Base-by-base conservation (phyloP, 2,329 filamentous ascomycete genomes). In the Furcasterigmium furcatum region DNA sequence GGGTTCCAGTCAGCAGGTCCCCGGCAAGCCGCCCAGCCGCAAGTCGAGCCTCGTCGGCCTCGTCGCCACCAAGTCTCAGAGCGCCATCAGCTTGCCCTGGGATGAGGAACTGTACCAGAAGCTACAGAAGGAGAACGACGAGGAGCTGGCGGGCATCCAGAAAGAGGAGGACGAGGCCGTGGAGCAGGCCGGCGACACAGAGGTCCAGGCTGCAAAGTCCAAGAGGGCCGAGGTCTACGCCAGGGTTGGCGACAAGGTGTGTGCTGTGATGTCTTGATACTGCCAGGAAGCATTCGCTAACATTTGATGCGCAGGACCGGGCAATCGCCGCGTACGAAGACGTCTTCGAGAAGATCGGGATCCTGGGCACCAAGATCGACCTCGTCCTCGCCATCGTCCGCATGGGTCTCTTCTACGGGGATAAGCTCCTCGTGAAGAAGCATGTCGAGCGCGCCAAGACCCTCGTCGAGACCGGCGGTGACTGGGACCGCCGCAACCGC, bases 211-310 rank as follows among this genome's bases (percentile, higher is more conserved):
- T 46, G 94, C 91, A 55, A 84, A 88, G 68, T 91, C 91, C 56
- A 97, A 97, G 79, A 81, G 91, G 59, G 94, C 94, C 49, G 94
- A 99, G 68, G 95, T 96, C 68, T 96, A 89, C 80, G 92, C 95
- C 49, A 83, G 90, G 55, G 89, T 97, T 53, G 92, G 91, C 57
- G 94, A 99, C 73, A 97, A 97, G 85, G 91, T 91, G 67, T 51
- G 66, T 55, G 25, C 30, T 39, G 7, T 36, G 34, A 34, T 34
- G 12, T n/a, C 20, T 21, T 10, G 10, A 8, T 19, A 20, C 5
- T 7, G 8, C 7, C 9, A 24, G 24, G 24, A 27, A 27, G 24
- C 9, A 24, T 30, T 19, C 4, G 10, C 44, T 63, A 48, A 59
- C 51, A 18, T 1, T 20, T n/a, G 18, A 27, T 13, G 14, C 47